A percentile compares a stretch with the other conserved stretches of the same genome.
These are phyloP conservation scores for Cyclocybe aegerita DNA, from an alignment of 768 basidiomycete genomes.

Conservation along the genomic window DNA sequence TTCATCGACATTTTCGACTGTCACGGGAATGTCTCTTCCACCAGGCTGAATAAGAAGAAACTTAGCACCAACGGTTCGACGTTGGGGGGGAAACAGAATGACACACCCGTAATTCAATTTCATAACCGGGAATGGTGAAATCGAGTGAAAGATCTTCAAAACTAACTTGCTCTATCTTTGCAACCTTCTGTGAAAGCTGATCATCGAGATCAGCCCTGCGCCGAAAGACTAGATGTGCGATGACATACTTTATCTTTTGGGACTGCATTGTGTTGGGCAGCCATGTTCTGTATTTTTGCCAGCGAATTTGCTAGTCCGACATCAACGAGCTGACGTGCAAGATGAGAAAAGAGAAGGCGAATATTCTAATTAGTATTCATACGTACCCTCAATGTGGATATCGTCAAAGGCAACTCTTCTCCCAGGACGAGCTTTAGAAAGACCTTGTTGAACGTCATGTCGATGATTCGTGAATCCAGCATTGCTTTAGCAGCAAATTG, in stretches of 20 bases:
- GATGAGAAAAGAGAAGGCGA: conserved; percentile 8
- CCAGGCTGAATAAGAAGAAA: conserved; percentile 51
- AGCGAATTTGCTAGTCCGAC: conserved; percentile 83
- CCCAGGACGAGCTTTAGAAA: conserved; percentile 91
- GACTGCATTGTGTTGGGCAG: conserved; percentile 32
- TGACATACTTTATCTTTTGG: conserved; percentile 55
- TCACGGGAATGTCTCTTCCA: conserved; percentile 80
- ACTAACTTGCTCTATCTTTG: conserved; percentile 58
- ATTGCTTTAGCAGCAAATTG: conserved; percentile 97
- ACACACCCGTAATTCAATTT: conserved; percentile 84
- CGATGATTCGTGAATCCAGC: conserved; percentile 96
- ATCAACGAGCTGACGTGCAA: conserved; percentile 68
- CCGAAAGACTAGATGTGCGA: neutral
- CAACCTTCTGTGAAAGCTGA: conserved; percentile 56
- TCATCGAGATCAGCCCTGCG: conserved; percentile 2
- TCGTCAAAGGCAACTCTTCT: conserved; percentile 79
- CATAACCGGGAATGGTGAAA: conserved; percentile 95
- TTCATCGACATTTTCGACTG: conserved; percentile 82
- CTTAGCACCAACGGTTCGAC: neutral
- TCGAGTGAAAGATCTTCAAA: conserved; percentile 91
- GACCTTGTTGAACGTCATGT: conserved; percentile 91
- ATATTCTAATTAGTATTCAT: neutral
- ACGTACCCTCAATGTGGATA: conserved; percentile 78
- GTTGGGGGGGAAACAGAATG: neutral
- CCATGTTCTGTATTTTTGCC: conserved; percentile 72